Conservation (phyloP, 140 eudicot species). For the Oenanthe javanica region DNA sequence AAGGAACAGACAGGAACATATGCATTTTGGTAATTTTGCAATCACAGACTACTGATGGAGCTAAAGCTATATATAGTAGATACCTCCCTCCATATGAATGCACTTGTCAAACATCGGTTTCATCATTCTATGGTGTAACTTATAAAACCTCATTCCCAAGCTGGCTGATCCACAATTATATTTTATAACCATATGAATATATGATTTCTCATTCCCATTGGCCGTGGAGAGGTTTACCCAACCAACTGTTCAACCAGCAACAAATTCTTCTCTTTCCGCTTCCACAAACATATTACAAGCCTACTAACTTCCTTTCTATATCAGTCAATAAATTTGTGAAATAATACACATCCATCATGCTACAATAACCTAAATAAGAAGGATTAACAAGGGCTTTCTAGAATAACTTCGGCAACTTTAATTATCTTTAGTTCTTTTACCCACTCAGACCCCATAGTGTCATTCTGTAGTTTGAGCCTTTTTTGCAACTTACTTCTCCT, state of each 20-base stretch:
- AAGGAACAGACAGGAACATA: background rate
- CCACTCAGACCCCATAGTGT: background rate
- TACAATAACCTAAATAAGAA: background rate
- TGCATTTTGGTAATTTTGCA: background rate
- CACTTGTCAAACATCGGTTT: background rate
- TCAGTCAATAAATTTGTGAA: background rate
- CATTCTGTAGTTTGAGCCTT: slow-evolving; percentile 7
- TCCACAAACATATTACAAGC: background rate
- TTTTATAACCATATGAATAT: background rate
- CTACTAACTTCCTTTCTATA: background rate
- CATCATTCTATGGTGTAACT: background rate
- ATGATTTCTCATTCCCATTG: background rate
- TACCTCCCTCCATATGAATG: background rate
- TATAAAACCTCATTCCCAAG: background rate
- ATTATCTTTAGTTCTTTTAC: background rate
- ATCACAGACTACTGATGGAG: background rate
- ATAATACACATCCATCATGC: background rate
- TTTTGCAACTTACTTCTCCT: slow-evolving; percentile 23
- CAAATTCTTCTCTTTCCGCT: background rate
- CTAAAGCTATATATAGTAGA: background rate
- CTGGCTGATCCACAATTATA: background rate
- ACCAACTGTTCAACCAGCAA: background rate
- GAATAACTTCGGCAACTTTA: background rate
- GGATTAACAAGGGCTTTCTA: background rate
- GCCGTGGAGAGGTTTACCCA: too few relatives aligned